Base-by-base conservation (phyloP, 768 basidiomycete species). In the Crepidotus variabilis region DNA sequence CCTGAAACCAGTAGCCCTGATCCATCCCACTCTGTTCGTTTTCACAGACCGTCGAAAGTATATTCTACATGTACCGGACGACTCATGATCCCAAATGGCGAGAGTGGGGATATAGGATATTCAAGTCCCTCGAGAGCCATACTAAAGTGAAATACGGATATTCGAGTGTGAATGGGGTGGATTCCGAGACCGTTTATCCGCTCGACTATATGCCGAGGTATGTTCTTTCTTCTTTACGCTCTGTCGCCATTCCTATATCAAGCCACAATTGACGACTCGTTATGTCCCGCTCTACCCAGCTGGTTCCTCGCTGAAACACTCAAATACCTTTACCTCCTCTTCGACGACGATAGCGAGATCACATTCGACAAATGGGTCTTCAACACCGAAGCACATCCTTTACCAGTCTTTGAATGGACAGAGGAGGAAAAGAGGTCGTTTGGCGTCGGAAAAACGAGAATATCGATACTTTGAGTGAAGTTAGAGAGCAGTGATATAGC, bases 181-280 rank as follows among this genome's bases (percentile, higher is more conserved):
- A 83, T 35, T 24, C 62, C n/a, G 54, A 63, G 2, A 61, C 66
- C 2, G 69, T 74, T 1, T 13, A 57, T 14, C 67, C 75, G 54
- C 67, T 69, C n/a, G 80, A 91, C 56, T 73, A 78, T 11, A 89
- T 89, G 86, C 89, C 89, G 6, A 91, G 88, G 88, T 87, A 52
- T 51, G 78, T 65, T 51, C 46, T 21, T 23, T n/a, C 11, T 54
- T 52, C 22, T 13, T 28, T 13, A 20, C 43, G 43, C 9, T 14
- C 52, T 52, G 34, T 58, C 23, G n/a, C n/a, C n/a, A n/a, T n/a
- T n/a, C n/a, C n/a, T n/a, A n/a, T n/a, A n/a, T 13, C 16, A 2
- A 2, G 14, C 49, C 32, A 22, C 49, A 21, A 24, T 39, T 21
- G n/a, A 21, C 22, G 22, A 58, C 10, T n/a, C 32, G 35, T n/a